A percentile compares a stretch with the other conserved stretches of the same genome.
These are phyloP conservation scores for Botrytis byssoidea DNA, from an alignment of 2,329 filamentous ascomycete species.

Conservation along the genomic window DNA sequence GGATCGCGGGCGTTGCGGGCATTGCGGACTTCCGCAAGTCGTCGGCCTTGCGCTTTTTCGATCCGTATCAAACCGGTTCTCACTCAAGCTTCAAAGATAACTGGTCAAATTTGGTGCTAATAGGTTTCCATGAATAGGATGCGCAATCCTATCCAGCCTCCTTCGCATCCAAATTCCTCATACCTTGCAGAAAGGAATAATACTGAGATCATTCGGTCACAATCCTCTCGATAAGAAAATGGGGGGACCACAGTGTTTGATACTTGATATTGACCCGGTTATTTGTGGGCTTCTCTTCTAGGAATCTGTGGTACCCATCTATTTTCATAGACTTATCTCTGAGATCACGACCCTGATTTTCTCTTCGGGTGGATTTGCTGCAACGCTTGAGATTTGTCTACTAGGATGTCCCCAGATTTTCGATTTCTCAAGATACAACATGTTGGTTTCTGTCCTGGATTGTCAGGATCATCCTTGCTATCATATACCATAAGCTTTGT, in stretches of 20 bases:
- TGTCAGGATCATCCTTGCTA: slow-evolving; percentile 2
- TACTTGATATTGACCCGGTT: no score
- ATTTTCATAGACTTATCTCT: background rate
- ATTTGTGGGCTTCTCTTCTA: background rate
- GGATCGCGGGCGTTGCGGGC: no score
- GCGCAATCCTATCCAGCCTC: background rate
- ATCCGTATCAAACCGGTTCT: background rate
- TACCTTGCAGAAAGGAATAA: background rate
- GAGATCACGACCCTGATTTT: background rate
- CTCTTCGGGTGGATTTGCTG: background rate
- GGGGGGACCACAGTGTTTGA: background rate
- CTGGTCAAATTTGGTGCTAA: background rate
- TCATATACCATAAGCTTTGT: background rate
- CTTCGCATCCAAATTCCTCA: background rate
- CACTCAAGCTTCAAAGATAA: background rate
- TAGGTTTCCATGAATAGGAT: background rate
- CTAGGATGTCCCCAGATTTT: background rate
- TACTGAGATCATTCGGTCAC: background rate
- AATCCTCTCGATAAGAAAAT: background rate
- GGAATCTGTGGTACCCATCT: background rate
- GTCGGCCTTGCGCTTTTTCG: background rate
- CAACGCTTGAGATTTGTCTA: background rate
- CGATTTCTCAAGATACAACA: background rate
- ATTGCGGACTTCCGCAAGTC: background rate
- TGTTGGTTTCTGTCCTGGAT: background rate